Evolutionary conservation across 345 rosid genomes (phyloP).

Genomic region (Citrus sinensis): DNA sequence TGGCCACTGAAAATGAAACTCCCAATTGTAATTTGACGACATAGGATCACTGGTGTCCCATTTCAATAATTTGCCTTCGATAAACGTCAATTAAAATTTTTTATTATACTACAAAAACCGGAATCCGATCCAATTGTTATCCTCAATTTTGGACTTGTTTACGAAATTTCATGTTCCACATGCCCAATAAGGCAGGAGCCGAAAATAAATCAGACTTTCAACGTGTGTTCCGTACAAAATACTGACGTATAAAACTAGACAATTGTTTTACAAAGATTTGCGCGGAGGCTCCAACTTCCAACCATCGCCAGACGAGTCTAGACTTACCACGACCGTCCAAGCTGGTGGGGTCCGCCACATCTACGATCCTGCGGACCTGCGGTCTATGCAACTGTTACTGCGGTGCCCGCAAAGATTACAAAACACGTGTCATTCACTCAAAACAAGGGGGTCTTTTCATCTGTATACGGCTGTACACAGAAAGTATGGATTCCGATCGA

Average conservation of each 20-base stretch:
- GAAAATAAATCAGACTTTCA: background rate
- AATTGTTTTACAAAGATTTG: background rate
- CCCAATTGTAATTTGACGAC: no score
- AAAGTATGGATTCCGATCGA: background rate
- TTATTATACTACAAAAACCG: background rate
- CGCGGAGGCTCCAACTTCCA: background rate
- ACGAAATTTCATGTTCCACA: background rate
- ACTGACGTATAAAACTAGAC: background rate
- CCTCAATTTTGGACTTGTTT: background rate
- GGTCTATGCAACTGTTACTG: background rate
- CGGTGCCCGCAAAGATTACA: background rate
- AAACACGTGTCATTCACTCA: background rate
- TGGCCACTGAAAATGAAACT: no score
- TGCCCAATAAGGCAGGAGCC: background rate
- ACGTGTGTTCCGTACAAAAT: background rate
- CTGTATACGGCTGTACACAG: background rate
- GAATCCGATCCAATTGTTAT: background rate
- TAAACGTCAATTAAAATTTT: background rate
- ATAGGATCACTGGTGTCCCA: no score
- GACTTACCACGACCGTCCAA: slow-evolving; percentile 25
- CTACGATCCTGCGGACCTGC: background rate
- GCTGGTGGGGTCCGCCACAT: background rate
- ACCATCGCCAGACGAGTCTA: slow-evolving; percentile 12
- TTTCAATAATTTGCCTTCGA: background rate
- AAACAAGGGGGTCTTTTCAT: slow-evolving; percentile 13